Conservation (phyloP, 1,139 yeast genomes). For the Suhomyces bribrorum region DNA sequence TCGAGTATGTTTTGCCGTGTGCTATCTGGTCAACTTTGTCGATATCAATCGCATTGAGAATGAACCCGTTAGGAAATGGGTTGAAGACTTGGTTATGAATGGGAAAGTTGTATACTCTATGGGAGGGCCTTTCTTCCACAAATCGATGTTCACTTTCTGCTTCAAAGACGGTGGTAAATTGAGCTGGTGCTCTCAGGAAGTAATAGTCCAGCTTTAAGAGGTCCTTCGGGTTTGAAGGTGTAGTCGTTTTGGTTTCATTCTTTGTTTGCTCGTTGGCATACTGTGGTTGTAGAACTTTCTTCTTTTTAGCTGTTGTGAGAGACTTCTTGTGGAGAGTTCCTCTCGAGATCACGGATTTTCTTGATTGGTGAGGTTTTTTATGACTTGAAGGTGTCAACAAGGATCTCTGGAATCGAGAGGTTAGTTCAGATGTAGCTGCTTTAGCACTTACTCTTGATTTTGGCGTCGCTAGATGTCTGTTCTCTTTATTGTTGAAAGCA, state of each 20-base stretch:
- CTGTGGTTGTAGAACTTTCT: neutral
- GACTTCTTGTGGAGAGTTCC: conserved; percentile 11
- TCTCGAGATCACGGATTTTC: neutral
- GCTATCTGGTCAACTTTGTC: conserved; percentile 22
- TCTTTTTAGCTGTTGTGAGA: conserved; percentile 1
- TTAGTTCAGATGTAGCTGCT: too few species aligned
- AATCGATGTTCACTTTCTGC: conserved; percentile 33
- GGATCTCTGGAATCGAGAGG: too few species aligned
- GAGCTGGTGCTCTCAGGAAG: conserved; percentile 33
- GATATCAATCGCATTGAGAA: conserved; percentile 23
- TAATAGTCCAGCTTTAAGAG: conserved; percentile 18
- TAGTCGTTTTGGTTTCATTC: too few species aligned
- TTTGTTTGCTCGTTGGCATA: neutral
- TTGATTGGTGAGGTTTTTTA: neutral
- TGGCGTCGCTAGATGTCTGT: neutral
- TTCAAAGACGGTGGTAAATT: conserved; percentile 38
- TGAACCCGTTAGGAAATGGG: conserved; percentile 16
- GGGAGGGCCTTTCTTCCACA: conserved; percentile 8
- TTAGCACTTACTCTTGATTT: too few species aligned
- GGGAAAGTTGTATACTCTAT: neutral
- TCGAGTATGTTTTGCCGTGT: conserved; percentile 26
- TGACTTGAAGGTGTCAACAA: neutral
- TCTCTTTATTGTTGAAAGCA: neutral
- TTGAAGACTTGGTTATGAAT: neutral
- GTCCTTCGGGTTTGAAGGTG: conserved; percentile 11